These are phyloP conservation scores for Sugiyamaella castrensis DNA, from an alignment of 1,139 yeast species.

Conservation along the genomic window DNA sequence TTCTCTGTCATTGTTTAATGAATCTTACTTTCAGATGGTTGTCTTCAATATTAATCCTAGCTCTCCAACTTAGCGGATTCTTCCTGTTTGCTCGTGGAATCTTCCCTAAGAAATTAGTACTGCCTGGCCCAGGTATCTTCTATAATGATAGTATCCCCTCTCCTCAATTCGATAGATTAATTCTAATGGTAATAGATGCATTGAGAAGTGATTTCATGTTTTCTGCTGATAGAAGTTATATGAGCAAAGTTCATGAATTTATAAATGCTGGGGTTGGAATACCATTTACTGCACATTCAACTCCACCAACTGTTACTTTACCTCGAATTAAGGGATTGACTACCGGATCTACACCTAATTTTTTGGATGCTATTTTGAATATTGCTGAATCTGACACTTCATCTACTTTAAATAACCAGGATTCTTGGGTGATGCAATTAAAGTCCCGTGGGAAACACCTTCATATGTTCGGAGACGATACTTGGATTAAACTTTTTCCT, in stretches of 20 bases:
- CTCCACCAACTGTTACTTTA: constrained; percentile 95
- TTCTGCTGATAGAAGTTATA: constrained; percentile 53
- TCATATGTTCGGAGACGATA: constrained; percentile 94
- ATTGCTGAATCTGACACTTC: constrained; percentile 89
- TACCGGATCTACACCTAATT: constrained; percentile 92
- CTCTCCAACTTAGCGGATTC: constrained; percentile 52
- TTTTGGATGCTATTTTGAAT: constrained; percentile 89
- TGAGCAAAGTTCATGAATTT: constrained; percentile 62
- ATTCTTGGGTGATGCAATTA: constrained; percentile 83
- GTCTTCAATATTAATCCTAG: constrained; percentile 25
- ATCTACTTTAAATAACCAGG: constrained; percentile 70
- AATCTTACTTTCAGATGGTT: background rate
- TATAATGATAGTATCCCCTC: constrained; percentile 25
- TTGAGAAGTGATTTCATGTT: constrained; percentile 84
- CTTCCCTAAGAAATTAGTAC: constrained; percentile 78
- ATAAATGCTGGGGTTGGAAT: constrained; percentile 68
- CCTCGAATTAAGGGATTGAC: constrained; percentile 92
- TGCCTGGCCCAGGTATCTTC: constrained; percentile 52
- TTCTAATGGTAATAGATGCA: constrained; percentile 90
- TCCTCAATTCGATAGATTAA: constrained; percentile 62
- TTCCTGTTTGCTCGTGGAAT: constrained; percentile 73
- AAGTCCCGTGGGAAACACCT: constrained; percentile 44
- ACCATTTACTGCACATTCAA: constrained; percentile 87
- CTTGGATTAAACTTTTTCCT: constrained; percentile 91
- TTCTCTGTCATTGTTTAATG: too few species aligned